These are phyloP conservation scores for Solanum chiquidenum DNA, from an alignment of 257 asterid genomes.

Conservation along the genomic window DNA sequence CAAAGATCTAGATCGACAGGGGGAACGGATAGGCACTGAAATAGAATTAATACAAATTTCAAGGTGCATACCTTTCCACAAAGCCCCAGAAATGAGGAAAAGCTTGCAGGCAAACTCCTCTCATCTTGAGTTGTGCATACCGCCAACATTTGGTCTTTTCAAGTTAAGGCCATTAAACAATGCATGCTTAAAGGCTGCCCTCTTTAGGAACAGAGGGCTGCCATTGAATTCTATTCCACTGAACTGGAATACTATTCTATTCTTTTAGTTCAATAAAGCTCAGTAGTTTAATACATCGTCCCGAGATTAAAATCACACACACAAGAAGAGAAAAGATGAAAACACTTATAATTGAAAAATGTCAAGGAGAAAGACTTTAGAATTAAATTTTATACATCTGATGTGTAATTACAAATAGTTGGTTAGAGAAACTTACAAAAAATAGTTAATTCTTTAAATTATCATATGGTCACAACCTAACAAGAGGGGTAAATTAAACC, in stretches of 20 bases:
- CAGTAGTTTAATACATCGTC: not conserved
- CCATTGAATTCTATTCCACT: not conserved
- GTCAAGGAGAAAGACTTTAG: not conserved
- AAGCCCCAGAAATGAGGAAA: conserved; percentile 23
- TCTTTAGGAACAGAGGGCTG: not conserved
- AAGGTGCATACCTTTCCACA: conserved; percentile 39
- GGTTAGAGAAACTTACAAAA: not conserved
- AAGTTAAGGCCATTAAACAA: conserved; percentile 33
- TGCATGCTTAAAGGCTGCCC: not conserved
- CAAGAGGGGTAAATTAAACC: not conserved
- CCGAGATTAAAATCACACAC: not conserved
- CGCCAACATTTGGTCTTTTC: conserved; percentile 45
- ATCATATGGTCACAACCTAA: not conserved
- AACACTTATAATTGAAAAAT: not conserved
- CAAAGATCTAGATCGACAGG: not conserved
- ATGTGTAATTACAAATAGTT: not conserved
- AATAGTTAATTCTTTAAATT: not conserved
- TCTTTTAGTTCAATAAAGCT: not conserved
- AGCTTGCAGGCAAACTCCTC: conserved; percentile 16
- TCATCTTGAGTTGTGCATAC: conserved; percentile 30
- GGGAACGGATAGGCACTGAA: not conserved
- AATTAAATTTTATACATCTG: not conserved
- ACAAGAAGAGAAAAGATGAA: not conserved
- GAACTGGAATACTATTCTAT: not conserved
- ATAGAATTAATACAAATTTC: not conserved